phyloP scores from a whole-genome alignment of 169 alveolate species.

The Plasmodium relictum region DNA sequence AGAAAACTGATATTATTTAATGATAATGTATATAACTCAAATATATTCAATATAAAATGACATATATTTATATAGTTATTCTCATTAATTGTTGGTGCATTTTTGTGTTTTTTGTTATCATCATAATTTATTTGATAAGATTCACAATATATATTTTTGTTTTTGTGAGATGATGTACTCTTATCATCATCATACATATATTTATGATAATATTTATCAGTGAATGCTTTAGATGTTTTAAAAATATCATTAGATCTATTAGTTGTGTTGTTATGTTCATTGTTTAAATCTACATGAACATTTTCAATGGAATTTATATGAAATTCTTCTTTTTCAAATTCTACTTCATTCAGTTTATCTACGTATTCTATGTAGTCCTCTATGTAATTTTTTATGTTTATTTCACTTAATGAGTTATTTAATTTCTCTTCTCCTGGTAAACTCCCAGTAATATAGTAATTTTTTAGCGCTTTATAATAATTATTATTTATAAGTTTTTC shows the following conservation, averaged over 20 bases:
- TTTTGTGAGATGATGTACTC: not conserved
- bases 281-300: not conserved
- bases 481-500: constrained; percentile 25
- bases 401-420: constrained; percentile 24
- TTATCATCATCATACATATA: too few relatives aligned
- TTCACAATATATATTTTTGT: not conserved
- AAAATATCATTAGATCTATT: not conserved
- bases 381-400: constrained; percentile 45
- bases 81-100: constrained; percentile 29
- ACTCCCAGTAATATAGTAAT: constrained; percentile 16
- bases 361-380: constrained; percentile 27
- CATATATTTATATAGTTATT: constrained; percentile 67
- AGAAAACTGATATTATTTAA: constrained; percentile 57
- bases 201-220: too few relatives aligned
- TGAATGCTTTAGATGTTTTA: not conserved
- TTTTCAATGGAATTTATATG: constrained; percentile 10
- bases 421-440: not conserved
- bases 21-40: constrained; percentile 65
- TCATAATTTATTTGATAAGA: not conserved
- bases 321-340: constrained; percentile 17
- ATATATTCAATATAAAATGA: constrained; percentile 72
- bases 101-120: not conserved
- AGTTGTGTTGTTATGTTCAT: not conserved
- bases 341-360: constrained; percentile 14
- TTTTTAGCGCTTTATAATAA: constrained; percentile 29